These are phyloP conservation scores for Pistacia integerrima DNA, from an alignment of 345 rosid genomes.

Conservation along the genomic window DNA sequence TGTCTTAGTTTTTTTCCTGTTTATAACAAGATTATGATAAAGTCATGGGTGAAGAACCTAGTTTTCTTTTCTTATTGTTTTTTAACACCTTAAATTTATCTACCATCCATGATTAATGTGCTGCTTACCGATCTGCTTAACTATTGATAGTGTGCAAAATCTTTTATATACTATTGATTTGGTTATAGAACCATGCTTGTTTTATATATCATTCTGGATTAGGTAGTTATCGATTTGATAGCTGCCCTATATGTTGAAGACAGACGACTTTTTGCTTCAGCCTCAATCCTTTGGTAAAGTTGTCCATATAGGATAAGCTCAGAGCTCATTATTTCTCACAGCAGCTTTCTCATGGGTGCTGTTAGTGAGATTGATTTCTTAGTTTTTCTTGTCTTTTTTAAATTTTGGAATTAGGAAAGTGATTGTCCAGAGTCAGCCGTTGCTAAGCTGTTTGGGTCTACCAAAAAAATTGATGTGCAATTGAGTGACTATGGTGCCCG, in stretches of 20 bases:
- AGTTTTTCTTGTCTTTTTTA: not conserved
- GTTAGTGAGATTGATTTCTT: not conserved
- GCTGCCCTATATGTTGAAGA: not conserved
- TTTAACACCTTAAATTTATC: not conserved
- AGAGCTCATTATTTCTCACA: not conserved
- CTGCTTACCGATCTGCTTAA: not conserved
- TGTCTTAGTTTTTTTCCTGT: not conserved
- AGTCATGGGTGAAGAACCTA: not conserved
- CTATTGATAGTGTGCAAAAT: not conserved
- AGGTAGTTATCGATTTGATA: not conserved
- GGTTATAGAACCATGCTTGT: not conserved
- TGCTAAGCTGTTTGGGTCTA: conserved; percentile 42
- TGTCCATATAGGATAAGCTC: not conserved
- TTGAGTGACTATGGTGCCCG: conserved; percentile 29
- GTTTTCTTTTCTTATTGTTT: not conserved
- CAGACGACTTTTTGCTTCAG: not conserved
- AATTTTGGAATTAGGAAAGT: conserved; percentile 28
- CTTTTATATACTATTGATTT: not conserved
- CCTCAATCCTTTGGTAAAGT: not conserved
- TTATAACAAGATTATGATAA: not conserved
- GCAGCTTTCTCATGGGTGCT: conserved; percentile 3
- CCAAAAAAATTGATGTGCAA: conserved; percentile 25
- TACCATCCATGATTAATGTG: not conserved
- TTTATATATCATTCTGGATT: not conserved
- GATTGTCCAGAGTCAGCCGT: conserved; percentile 44